Percentiles rank a stretch among this genome's conserved stretches.
phyloP scores from a whole-genome alignment of 352 stramenopile genomes.

The Phytophthora ohioensis region DNA sequence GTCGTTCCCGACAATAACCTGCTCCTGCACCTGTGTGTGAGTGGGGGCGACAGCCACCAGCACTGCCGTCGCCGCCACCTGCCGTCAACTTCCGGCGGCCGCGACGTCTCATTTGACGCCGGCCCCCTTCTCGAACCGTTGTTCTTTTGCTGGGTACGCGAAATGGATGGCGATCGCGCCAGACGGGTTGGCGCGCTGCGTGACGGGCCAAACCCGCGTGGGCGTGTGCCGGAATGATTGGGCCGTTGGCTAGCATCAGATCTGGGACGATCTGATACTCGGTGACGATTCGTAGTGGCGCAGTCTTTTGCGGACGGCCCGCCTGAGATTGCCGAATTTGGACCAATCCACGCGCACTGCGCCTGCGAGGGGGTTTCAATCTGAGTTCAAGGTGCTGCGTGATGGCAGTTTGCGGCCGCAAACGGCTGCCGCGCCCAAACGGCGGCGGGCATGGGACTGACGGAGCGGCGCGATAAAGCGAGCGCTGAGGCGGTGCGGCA shows the following conservation, averaged over 20 bases:
- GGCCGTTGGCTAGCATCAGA: background rate
- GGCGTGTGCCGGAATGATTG: slow-evolving; percentile 20
- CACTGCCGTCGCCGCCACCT: background rate
- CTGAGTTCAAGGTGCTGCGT: slow-evolving; percentile 30
- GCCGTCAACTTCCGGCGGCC: background rate
- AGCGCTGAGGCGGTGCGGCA: background rate
- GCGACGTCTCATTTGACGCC: slow-evolving; percentile 12
- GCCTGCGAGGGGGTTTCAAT: slow-evolving; percentile 33
- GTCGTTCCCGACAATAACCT: slow-evolving; percentile 1
- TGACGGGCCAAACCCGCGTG: slow-evolving; percentile 17
- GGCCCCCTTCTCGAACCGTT: slow-evolving; percentile 28
- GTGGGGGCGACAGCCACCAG: background rate
- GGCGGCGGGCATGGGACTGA: slow-evolving; percentile 27
- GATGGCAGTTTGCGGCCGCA: slow-evolving; percentile 30
- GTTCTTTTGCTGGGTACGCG: slow-evolving; percentile 35
- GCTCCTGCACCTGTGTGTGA: slow-evolving; percentile 14
- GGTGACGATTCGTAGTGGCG: background rate
- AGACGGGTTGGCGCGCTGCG: slow-evolving; percentile 25
- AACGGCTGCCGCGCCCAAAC: slow-evolving; percentile 22
- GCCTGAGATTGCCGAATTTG: background rate
- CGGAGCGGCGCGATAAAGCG: slow-evolving; percentile 3
- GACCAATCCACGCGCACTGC: slow-evolving; percentile 6
- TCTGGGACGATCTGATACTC: slow-evolving; percentile 5
- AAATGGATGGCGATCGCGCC: slow-evolving; percentile 37
- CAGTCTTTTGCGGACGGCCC: slow-evolving; percentile 26